phyloP scores from a whole-genome alignment of 805 yeast genomes.

The Sugiyamaella marilandica region DNA sequence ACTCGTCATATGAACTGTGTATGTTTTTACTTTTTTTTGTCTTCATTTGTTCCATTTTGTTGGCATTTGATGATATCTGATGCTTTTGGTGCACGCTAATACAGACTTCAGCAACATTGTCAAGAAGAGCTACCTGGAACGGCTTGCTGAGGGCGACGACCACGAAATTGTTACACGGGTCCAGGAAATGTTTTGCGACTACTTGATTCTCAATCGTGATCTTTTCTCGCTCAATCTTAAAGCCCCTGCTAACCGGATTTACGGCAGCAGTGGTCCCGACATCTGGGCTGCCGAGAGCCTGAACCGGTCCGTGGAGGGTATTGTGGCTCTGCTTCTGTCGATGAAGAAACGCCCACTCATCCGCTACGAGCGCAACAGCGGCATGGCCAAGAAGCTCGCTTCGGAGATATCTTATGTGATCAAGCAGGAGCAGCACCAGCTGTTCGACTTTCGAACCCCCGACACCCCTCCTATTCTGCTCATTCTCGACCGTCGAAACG shows the following conservation, averaged over 20 bases:
- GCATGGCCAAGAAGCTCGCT: conserved; percentile 61
- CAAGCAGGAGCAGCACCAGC: conserved; percentile 36
- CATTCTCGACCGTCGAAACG: conserved; percentile 77
- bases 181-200: conserved; percentile 82
- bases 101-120: conserved; percentile 62
- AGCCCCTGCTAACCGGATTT: conserved; percentile 30
- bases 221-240: conserved; percentile 53
- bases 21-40: background rate
- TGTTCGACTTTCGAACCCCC: conserved; percentile 61
- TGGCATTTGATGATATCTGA: background rate
- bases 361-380: conserved; percentile 68
- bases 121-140: conserved; percentile 72
- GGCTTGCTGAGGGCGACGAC: conserved; percentile 86
- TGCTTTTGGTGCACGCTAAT: background rate
- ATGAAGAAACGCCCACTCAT: conserved; percentile 74
- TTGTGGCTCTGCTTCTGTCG: conserved; percentile 61
- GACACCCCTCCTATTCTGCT: conserved; percentile 73
- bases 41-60: too few species aligned
- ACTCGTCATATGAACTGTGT: conserved; percentile 67
- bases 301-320: conserved; percentile 39
- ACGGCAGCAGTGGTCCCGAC: conserved; percentile 32
- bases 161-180: conserved; percentile 71
- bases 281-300: conserved; percentile 46
- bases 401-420: conserved; percentile 46
- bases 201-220: conserved; percentile 64